Evolutionary conservation across 1,139 yeast species (phyloP).

Genomic region (Suhomyces coccinellae): DNA sequence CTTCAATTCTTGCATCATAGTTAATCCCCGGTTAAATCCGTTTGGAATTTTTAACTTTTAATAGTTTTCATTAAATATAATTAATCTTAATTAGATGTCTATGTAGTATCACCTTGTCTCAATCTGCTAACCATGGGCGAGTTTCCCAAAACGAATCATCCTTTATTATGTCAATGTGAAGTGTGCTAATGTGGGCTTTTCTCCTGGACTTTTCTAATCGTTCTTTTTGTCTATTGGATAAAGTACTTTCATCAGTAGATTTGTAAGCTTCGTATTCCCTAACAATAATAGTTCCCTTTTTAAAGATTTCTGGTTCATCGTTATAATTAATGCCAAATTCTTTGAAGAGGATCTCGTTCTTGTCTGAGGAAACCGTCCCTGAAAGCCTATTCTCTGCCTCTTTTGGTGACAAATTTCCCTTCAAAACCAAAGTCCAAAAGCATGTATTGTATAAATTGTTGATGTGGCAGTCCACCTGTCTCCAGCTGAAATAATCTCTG

Average conservation of each 20-base stretch:
- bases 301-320: constrained; percentile 82
- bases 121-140: constrained; percentile 35
- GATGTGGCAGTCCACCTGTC: constrained; percentile 96
- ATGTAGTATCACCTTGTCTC: background rate
- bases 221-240: constrained; percentile 51
- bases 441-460: constrained; percentile 91
- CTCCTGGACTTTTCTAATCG: constrained; percentile 48
- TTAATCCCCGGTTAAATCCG: background rate
- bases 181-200: constrained; percentile 46
- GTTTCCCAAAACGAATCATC: constrained; percentile 54
- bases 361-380: constrained; percentile 80
- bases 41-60: background rate
- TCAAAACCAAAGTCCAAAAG: constrained; percentile 81
- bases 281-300: constrained; percentile 78
- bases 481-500: constrained; percentile 87
- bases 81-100: too few relatives aligned
- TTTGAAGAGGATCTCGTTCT: constrained; percentile 78
- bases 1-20: constrained; percentile 13
- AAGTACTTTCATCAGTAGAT: constrained; percentile 16
- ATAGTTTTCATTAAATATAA: too few relatives aligned
- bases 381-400: constrained; percentile 74
- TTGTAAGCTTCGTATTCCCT: constrained; percentile 43
- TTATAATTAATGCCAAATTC: constrained; percentile 86
- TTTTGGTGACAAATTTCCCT: constrained; percentile 69
- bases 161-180: constrained; percentile 60